phyloP scores from a whole-genome alignment of 148 eudicot genomes.

The Simmondsia chinensis region DNA sequence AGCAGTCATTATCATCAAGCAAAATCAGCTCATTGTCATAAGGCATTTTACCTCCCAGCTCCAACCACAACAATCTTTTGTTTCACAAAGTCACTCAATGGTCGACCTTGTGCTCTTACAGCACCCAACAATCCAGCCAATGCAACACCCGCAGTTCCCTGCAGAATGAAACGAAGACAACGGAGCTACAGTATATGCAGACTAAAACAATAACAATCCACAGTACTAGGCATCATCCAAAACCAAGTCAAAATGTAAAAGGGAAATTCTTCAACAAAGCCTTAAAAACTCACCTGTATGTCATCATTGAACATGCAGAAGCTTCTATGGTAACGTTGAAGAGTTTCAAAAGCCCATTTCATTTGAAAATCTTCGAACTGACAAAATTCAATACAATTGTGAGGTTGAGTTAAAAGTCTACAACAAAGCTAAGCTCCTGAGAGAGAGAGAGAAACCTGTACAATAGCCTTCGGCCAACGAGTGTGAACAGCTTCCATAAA shows the following conservation, averaged over 20 bases:
- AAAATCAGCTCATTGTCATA: no score
- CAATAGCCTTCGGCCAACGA: slow-evolving; percentile 99
- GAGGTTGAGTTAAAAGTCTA: slow-evolving; percentile 7
- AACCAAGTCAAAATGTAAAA: no score
- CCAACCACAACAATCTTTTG: slow-evolving; percentile 95
- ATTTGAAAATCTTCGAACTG: slow-evolving; percentile 99
- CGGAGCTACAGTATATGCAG: background rate
- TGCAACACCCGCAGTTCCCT: slow-evolving; percentile 99
- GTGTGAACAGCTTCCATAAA: slow-evolving; percentile 92
- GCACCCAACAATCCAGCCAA: slow-evolving; percentile 92
- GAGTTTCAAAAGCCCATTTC: slow-evolving; percentile 99
- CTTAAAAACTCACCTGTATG: slow-evolving; percentile 75
- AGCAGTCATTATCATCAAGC: background rate
- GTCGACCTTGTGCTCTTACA: slow-evolving; percentile 94
- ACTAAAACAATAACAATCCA: background rate
- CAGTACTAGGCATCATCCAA: no score
- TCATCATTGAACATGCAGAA: slow-evolving; percentile 99
- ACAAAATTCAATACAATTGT: slow-evolving; percentile 7
- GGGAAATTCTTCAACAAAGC: no score
- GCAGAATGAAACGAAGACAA: background rate
- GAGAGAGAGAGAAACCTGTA: slow-evolving; percentile 75
- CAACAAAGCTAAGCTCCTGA: slow-evolving; percentile 2
- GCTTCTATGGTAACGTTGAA: slow-evolving; percentile 70
- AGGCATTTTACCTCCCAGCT: slow-evolving; percentile 77
- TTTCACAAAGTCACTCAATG: slow-evolving; percentile 74